A percentile compares a stretch with the other conserved stretches of the same genome.
These are phyloP conservation scores for Neoscytalidium dimidiatum DNA, from an alignment of 2,329 filamentous ascomycete genomes.

Conservation along the genomic window DNA sequence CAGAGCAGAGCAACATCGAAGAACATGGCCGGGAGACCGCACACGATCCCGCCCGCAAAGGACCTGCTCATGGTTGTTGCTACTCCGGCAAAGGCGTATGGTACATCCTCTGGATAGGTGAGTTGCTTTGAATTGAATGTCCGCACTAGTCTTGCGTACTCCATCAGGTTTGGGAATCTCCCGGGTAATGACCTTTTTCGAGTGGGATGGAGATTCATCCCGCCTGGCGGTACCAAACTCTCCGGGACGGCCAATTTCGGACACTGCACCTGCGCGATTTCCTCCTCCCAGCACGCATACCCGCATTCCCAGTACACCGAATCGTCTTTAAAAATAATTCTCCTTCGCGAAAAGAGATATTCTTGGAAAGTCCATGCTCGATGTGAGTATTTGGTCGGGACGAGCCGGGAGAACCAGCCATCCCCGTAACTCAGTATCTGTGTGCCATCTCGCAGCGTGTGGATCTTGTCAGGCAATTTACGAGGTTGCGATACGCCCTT, in stretches of 20 bases:
- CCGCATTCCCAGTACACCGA: slow-evolving; percentile 19
- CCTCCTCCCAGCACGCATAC: slow-evolving; percentile 6
- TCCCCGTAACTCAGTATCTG: neutral
- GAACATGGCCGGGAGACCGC: slow-evolving; percentile 24
- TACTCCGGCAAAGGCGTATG: slow-evolving; percentile 22
- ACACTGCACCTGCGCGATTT: slow-evolving; percentile 15
- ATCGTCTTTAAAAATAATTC: slow-evolving; percentile 18
- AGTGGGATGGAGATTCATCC: neutral
- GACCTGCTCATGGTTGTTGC: neutral
- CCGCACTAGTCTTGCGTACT: neutral
- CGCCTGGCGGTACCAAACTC: neutral
- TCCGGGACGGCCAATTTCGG: neutral
- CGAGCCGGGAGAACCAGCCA: slow-evolving; percentile 17
- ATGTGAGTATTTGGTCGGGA: slow-evolving; percentile 3
- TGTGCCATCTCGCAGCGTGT: neutral
- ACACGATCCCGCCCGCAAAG: slow-evolving; percentile 23
- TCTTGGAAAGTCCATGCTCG: slow-evolving; percentile 23
- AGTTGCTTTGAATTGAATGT: slow-evolving; percentile 2
- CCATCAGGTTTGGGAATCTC: neutral
- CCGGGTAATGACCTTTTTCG: neutral
- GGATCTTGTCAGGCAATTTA: slow-evolving; percentile 11
- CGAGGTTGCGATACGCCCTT: slow-evolving; percentile 6
- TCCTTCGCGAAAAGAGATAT: slow-evolving; percentile 19
- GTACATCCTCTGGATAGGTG: slow-evolving; percentile 20
- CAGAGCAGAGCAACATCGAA: slow-evolving; percentile 25